Evolutionary conservation across 106 monocot species (phyloP).

Genomic region (Platanthera guangdongensis): DNA sequence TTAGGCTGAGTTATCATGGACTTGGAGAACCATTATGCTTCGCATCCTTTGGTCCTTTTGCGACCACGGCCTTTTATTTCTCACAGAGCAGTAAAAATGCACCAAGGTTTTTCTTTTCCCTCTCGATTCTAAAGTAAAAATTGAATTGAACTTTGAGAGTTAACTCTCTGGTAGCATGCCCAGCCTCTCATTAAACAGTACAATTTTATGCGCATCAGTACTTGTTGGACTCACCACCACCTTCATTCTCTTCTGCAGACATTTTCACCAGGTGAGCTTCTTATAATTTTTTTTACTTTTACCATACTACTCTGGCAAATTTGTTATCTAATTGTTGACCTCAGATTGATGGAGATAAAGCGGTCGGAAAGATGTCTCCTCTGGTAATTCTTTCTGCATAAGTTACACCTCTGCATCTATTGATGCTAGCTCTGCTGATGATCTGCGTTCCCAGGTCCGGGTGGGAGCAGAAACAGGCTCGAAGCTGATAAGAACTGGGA

Average conservation of each 20-base stretch:
- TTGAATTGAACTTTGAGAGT: neutral
- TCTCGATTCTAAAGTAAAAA: neutral
- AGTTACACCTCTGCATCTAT: neutral
- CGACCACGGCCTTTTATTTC: constrained; percentile 90
- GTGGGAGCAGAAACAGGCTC: constrained; percentile 66
- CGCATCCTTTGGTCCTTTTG: constrained; percentile 93
- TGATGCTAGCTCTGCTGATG: neutral
- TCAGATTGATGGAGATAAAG: constrained; percentile 84
- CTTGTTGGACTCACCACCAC: constrained; percentile 95
- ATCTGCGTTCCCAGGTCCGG: constrained; percentile 50
- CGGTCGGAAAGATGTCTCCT: constrained; percentile 91
- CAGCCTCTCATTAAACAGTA: constrained; percentile 36
- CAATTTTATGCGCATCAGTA: constrained; percentile 55
- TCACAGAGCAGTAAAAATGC: constrained; percentile 38
- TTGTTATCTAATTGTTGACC: neutral
- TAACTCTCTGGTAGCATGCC: constrained; percentile 29
- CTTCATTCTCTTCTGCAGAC: constrained; percentile 95
- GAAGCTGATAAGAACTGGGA: constrained; percentile 47
- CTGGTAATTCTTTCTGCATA: constrained; percentile 43
- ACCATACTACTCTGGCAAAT: neutral
- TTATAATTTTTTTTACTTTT: neutral
- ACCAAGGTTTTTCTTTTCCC: constrained; percentile 18
- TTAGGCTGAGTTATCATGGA: constrained; percentile 83
- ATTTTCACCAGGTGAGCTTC: constrained; percentile 86
- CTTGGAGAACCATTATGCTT: constrained; percentile 95